Percentiles rank a stretch among this genome's conserved stretches.
phyloP scores from a whole-genome alignment of 148 eudicot species.

The Silene uniflora region DNA sequence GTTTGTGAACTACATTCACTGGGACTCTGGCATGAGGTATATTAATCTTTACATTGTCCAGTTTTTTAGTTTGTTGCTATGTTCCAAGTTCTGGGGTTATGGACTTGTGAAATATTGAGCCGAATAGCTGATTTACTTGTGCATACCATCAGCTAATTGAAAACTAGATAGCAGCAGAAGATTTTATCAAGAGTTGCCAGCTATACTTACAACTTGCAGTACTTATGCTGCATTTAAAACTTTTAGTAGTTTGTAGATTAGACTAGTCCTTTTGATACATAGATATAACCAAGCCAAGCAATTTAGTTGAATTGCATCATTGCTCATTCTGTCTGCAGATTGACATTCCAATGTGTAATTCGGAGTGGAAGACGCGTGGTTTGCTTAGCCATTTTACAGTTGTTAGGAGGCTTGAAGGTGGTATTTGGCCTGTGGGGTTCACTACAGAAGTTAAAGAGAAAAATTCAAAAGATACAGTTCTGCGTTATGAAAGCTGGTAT shows the following conservation, averaged over 20 bases:
- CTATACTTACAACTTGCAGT: background rate
- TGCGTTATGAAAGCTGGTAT: constrained; percentile 74
- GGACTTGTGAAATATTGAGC: background rate
- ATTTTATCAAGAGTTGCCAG: background rate
- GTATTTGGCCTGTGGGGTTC: constrained; percentile 80
- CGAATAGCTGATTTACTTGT: background rate
- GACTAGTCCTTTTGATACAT: background rate
- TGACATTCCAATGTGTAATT: constrained; percentile 73
- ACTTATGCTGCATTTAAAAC: background rate
- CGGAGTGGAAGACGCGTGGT: constrained; percentile 81
- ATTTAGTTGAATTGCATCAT: constrained; percentile 6
- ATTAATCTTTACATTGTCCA: too few relatives aligned
- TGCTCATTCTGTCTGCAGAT: constrained; percentile 46
- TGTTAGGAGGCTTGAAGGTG: constrained; percentile 85
- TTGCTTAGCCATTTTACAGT: constrained; percentile 86
- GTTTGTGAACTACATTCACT: background rate
- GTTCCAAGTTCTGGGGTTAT: background rate
- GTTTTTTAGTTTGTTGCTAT: too few relatives aligned
- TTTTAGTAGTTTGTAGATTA: background rate
- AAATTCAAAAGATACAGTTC: constrained; percentile 63
- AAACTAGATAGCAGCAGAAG: background rate
- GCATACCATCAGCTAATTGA: background rate
- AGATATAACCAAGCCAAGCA: background rate
- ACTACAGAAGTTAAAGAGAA: constrained; percentile 57
- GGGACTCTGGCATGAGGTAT: background rate